These are phyloP conservation scores for Pythium brassicae DNA, from an alignment of 352 stramenopile genomes.

Conservation along the genomic window DNA sequence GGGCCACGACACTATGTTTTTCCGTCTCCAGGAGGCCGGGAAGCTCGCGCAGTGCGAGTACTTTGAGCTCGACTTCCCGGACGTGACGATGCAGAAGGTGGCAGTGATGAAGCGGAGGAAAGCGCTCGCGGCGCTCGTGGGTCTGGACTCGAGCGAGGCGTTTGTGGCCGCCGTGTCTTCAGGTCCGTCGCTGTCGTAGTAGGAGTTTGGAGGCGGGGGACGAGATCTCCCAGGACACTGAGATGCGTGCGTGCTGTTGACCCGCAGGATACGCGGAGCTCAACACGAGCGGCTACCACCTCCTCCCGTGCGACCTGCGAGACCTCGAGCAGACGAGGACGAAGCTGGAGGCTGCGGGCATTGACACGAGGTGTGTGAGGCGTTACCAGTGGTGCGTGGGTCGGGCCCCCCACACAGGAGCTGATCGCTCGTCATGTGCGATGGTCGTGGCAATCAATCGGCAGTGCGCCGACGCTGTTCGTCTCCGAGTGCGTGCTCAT, in stretches of 20 bases:
- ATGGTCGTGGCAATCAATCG: too few relatives aligned
- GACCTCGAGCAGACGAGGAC: slow-evolving; percentile 44
- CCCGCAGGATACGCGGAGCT: slow-evolving; percentile 50
- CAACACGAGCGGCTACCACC: slow-evolving; percentile 63
- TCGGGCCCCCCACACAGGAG: too few relatives aligned
- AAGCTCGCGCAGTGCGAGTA: slow-evolving; percentile 55
- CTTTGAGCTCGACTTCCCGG: slow-evolving; percentile 82
- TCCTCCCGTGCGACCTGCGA: slow-evolving; percentile 75
- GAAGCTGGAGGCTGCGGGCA: slow-evolving; percentile 56
- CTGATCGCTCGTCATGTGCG: too few relatives aligned
- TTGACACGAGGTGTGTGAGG: slow-evolving; percentile 32
- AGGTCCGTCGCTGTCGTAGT: too few relatives aligned
- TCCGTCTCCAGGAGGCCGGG: slow-evolving; percentile 47
- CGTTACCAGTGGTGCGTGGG: neutral
- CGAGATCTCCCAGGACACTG: too few relatives aligned
- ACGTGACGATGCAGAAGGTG: slow-evolving; percentile 80
- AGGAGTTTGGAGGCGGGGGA: too few relatives aligned
- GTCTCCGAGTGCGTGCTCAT: slow-evolving; percentile 91
- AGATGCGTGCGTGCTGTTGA: neutral
- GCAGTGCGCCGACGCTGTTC: slow-evolving; percentile 60
- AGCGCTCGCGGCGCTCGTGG: slow-evolving; percentile 40
- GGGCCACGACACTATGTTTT: slow-evolving; percentile 84
- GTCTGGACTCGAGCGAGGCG: slow-evolving; percentile 26
- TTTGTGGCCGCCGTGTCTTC: slow-evolving; percentile 53
- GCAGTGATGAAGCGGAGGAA: slow-evolving; percentile 70